These are phyloP conservation scores for Pseudogymnoascus destructans DNA, from an alignment of 2,329 filamentous ascomycete species.

Conservation along the genomic window DNA sequence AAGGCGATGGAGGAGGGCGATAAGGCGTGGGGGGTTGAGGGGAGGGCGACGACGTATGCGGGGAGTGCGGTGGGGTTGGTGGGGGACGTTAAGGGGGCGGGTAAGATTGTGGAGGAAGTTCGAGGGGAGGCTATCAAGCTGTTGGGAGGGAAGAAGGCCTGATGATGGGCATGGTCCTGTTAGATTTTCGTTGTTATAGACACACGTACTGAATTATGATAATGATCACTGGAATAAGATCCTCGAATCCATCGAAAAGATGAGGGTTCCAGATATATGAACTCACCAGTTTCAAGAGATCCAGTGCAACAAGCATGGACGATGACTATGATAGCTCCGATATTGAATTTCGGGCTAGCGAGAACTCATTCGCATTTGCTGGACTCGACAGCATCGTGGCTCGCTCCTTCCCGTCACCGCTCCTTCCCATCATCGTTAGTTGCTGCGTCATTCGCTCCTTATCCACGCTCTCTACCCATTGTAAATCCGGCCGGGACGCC, in stretches of 20 bases:
- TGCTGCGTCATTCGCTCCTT: background rate
- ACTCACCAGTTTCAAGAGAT: too few species aligned
- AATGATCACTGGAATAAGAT: background rate
- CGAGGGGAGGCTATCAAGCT: conserved; percentile 9
- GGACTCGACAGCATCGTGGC: too few species aligned
- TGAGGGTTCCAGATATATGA: too few species aligned
- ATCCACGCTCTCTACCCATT: too few species aligned
- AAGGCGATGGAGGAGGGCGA: conserved; percentile 37
- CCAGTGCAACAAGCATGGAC: too few species aligned
- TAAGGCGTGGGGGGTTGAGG: conserved; percentile 37
- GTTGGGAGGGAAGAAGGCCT: background rate
- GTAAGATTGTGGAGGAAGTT: conserved; percentile 36
- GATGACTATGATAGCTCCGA: too few species aligned
- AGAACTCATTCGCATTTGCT: too few species aligned
- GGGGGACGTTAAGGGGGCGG: conserved; percentile 35
- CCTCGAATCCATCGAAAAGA: background rate
- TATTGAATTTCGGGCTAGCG: too few species aligned
- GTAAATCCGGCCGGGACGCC: too few species aligned
- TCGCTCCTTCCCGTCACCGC: background rate
- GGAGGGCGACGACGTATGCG: conserved; percentile 48
- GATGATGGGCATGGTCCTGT: background rate
- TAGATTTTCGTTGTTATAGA: background rate
- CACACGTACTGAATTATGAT: background rate
- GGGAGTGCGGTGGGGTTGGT: conserved; percentile 49
- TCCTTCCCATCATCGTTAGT: background rate